phyloP scores from a whole-genome alignment of 495 filamentous ascomycete genomes.

The Xanthoparmelia taractica region DNA sequence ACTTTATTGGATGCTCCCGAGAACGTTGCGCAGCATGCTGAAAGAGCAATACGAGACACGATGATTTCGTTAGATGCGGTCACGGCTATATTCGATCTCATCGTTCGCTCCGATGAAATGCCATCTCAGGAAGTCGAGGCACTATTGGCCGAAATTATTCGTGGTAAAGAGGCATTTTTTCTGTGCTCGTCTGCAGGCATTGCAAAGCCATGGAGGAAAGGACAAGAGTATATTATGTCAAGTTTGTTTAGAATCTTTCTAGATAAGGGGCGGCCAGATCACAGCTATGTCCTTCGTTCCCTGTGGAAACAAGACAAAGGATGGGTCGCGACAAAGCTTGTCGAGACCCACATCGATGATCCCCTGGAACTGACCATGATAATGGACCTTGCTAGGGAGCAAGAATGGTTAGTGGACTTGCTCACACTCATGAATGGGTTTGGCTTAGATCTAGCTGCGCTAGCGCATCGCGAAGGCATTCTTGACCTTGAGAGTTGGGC shows the following conservation, averaged over 20 bases:
- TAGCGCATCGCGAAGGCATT: slow-evolving; percentile 73
- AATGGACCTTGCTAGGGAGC: slow-evolving; percentile 69
- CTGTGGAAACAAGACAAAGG: slow-evolving; percentile 79
- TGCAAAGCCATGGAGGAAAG: slow-evolving; percentile 55
- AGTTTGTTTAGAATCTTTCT: slow-evolving; percentile 56
- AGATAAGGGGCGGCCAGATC: slow-evolving; percentile 54
- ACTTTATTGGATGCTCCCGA: slow-evolving; percentile 68
- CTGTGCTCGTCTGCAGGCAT: slow-evolving; percentile 67
- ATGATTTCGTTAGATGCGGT: slow-evolving; percentile 83
- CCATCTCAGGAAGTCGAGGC: slow-evolving; percentile 30
- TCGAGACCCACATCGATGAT: slow-evolving; percentile 69
- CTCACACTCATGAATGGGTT: slow-evolving; percentile 68
- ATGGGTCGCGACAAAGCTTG: slow-evolving; percentile 71
- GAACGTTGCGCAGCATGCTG: slow-evolving; percentile 60
- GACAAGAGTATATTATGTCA: slow-evolving; percentile 55
- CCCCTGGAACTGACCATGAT: slow-evolving; percentile 69
- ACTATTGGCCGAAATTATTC: slow-evolving; percentile 54
- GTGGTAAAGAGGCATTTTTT: slow-evolving; percentile 65
- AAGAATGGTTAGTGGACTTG: slow-evolving; percentile 76
- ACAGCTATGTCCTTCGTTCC: slow-evolving; percentile 78
- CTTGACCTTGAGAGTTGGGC: slow-evolving; percentile 81
- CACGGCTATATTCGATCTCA: slow-evolving; percentile 67
- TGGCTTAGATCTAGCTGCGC: slow-evolving; percentile 78
- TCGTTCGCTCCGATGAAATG: slow-evolving; percentile 34
- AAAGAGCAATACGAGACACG: slow-evolving; percentile 71